phyloP scores from a whole-genome alignment of 805 yeast genomes.

The Kodamaea lidongshanica region DNA sequence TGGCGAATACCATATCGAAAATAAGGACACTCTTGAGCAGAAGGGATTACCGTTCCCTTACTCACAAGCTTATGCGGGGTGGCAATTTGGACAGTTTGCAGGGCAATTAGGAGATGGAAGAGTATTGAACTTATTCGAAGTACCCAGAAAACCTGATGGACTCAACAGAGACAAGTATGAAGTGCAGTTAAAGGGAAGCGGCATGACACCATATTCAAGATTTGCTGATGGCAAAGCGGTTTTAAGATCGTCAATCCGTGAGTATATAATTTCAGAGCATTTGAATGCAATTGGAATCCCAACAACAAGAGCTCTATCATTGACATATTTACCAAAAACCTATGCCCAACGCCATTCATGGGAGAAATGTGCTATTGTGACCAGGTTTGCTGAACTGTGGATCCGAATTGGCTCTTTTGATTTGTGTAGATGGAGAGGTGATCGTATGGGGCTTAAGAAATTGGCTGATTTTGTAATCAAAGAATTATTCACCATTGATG shows the following conservation, averaged over 20 bases:
- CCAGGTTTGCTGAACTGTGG: conserved; percentile 84
- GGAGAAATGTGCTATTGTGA: conserved; percentile 79
- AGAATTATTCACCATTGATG: conserved; percentile 45
- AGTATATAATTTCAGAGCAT: conserved; percentile 79
- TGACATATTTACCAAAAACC: conserved; percentile 68
- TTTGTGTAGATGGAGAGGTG: conserved; percentile 66
- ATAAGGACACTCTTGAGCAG: conserved; percentile 14
- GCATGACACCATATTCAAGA: conserved; percentile 84
- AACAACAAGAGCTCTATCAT: conserved; percentile 72
- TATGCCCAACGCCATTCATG: conserved; percentile 64
- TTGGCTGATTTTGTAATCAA: conserved; percentile 70
- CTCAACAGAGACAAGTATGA: conserved; percentile 43
- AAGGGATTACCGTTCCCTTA: conserved; percentile 57
- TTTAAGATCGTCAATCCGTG: conserved; percentile 79
- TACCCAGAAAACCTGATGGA: conserved; percentile 31
- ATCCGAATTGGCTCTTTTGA: conserved; percentile 86
- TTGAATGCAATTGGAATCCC: conserved; percentile 79
- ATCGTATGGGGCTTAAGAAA: conserved; percentile 52
- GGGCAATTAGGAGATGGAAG: conserved; percentile 98
- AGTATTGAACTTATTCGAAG: conserved; percentile 74
- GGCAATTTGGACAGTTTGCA: conserved; percentile 93
- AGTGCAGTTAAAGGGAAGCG: conserved; percentile 87
- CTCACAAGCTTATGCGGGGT: conserved; percentile 91
- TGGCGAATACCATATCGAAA: conserved; percentile 46
- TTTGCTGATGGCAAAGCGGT: conserved; percentile 98